Percentiles rank a stretch among this genome's conserved stretches.
Evolutionary conservation across 768 basidiomycete species (phyloP).

Genomic region (Rhizopogon salebrosus): DNA sequence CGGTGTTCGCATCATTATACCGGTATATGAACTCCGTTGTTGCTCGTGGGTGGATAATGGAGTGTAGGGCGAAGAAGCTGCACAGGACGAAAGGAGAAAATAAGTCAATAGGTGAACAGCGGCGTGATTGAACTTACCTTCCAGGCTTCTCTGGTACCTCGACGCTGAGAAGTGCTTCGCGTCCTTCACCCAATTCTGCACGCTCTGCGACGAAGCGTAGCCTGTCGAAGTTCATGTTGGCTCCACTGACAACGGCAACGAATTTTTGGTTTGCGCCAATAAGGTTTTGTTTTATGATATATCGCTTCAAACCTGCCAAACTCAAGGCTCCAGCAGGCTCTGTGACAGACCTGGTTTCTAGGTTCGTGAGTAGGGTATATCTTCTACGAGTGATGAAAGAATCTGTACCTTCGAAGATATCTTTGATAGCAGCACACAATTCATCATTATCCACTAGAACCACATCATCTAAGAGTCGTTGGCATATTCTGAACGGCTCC

Average conservation of each 20-base stretch:
- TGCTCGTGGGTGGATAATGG: constrained; percentile 82
- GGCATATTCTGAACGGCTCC: constrained; percentile 92
- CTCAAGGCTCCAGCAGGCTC: constrained; percentile 95
- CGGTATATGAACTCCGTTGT: constrained; percentile 97
- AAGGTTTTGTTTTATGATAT: constrained; percentile 78
- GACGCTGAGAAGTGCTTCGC: constrained; percentile 91
- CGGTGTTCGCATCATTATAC: constrained; percentile 66
- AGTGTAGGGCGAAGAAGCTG: constrained; percentile 87
- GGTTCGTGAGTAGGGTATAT: constrained; percentile 22
- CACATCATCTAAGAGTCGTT: constrained; percentile 75
- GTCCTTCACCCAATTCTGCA: constrained; percentile 92
- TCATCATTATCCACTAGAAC: constrained; percentile 91
- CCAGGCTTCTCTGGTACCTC: constrained; percentile 91
- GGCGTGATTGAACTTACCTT: constrained; percentile 46
- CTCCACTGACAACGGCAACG: constrained; percentile 90
- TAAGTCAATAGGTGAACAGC: background rate
- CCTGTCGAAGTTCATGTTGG: constrained; percentile 99
- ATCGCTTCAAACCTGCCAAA: constrained; percentile 85
- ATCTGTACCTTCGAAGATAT: constrained; percentile 87
- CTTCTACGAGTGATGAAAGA: background rate
- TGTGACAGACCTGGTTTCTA: constrained; percentile 89
- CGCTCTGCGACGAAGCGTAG: constrained; percentile 98
- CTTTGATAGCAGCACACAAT: constrained; percentile 97
- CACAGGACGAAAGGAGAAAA: background rate
- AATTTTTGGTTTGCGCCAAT: constrained; percentile 82